Evolutionary conservation across 306 rosid genomes (phyloP).

Genomic region (Oxytropis ochrocephala): DNA sequence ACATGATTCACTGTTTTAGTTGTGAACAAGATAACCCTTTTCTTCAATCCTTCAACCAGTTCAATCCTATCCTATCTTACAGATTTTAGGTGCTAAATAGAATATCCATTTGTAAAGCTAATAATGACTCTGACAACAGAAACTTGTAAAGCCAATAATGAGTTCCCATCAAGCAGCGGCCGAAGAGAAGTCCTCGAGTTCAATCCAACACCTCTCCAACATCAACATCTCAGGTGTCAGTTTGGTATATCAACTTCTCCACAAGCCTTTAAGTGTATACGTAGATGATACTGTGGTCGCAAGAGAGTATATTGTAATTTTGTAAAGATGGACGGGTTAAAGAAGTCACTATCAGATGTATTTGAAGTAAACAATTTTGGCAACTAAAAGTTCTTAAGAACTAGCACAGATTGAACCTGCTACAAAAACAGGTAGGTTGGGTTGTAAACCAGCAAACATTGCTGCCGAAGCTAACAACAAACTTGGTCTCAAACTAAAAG

Average conservation of each 20-base stretch:
- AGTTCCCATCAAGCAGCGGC: too few relatives aligned
- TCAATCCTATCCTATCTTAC: background rate
- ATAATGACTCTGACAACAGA: background rate
- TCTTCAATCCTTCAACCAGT: background rate
- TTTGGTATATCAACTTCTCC: too few relatives aligned
- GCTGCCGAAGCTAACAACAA: background rate
- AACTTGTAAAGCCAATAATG: background rate
- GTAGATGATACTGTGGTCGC: background rate
- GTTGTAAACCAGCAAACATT: background rate
- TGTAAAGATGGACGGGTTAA: background rate
- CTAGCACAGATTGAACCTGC: background rate
- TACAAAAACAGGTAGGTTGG: background rate
- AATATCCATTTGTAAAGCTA: background rate
- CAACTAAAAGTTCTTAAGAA: background rate
- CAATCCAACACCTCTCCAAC: too few relatives aligned
- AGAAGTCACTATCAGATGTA: background rate
- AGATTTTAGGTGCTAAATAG: background rate
- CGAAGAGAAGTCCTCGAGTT: too few relatives aligned
- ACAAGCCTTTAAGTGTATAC: background rate
- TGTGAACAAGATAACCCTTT: background rate
- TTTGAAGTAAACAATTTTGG: background rate
- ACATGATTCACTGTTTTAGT: background rate
- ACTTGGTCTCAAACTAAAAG: background rate
- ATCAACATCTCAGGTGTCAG: too few relatives aligned
- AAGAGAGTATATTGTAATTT: background rate